These are phyloP conservation scores for Parastagonospora avenae DNA, from an alignment of 2,329 filamentous ascomycete genomes.

Conservation along the genomic window DNA sequence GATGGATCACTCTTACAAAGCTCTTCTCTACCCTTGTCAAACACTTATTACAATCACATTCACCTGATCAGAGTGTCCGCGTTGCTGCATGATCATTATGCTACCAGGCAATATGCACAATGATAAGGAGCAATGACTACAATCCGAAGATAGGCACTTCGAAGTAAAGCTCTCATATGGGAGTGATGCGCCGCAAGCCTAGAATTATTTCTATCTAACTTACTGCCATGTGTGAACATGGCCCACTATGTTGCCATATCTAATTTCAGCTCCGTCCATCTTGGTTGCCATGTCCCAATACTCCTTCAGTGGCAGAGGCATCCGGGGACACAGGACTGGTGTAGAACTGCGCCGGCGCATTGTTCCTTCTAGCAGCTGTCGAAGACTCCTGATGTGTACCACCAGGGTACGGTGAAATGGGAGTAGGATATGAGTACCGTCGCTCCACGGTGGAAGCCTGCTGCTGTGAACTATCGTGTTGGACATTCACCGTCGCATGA, in stretches of 20 bases:
- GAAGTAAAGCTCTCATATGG: no score
- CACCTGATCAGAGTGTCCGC: no score
- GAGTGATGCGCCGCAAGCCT: no score
- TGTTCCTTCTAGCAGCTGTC: no score
- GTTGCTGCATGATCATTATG: no score
- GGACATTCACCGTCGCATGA: neutral
- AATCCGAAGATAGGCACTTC: no score
- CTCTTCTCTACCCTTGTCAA: neutral
- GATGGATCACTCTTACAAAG: neutral
- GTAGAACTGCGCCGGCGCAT: constrained; percentile 1
- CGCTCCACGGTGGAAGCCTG: neutral
- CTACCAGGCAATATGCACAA: no score
- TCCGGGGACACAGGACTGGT: neutral
- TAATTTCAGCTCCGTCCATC: neutral
- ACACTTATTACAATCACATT: neutral
- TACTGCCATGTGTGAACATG: neutral
- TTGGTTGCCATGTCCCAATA: neutral
- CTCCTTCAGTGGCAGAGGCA: neutral
- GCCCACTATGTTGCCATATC: neutral
- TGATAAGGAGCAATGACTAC: no score
- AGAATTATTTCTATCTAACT: no score
- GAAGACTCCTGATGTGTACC: no score
- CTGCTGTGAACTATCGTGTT: neutral
- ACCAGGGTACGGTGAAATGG: neutral
- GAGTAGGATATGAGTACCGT: neutral